A percentile compares a stretch with the other conserved stretches of the same genome.
Conservation (phyloP, 768 basidiomycete genomes). For the Kwoniella heveanensis region DNA sequence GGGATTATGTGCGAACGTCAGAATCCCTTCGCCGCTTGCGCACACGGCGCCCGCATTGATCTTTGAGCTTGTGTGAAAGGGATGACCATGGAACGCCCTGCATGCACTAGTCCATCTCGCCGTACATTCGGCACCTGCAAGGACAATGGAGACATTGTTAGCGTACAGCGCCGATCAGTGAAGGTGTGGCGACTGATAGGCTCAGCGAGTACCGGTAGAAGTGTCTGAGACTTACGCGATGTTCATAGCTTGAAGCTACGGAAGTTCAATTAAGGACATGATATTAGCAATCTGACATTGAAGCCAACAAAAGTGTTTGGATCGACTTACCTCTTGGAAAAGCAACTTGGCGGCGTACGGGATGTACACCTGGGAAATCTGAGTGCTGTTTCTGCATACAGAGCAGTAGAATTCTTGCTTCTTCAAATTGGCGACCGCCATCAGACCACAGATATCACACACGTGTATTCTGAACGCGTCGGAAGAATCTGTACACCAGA, state of each 20-base stretch:
- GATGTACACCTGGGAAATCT: slow-evolving; percentile 69
- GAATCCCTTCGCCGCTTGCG: too few species aligned
- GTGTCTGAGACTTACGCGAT: slow-evolving; percentile 51
- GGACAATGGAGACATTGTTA: too few species aligned
- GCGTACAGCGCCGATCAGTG: too few species aligned
- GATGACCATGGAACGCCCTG: too few species aligned
- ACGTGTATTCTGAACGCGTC: slow-evolving; percentile 49
- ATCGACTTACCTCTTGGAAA: slow-evolving; percentile 68
- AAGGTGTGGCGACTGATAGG: too few species aligned
- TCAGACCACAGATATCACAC: slow-evolving; percentile 74
- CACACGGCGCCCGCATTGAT: too few species aligned
- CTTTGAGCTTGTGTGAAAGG: too few species aligned
- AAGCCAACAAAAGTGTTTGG: neutral
- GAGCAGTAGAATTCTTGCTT: slow-evolving; percentile 99
- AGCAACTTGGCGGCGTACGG: slow-evolving; percentile 93
- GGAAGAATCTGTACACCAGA: slow-evolving; percentile 48
- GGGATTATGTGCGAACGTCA: too few species aligned
- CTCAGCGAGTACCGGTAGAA: too few species aligned
- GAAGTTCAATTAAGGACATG: neutral
- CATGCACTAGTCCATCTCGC: slow-evolving; percentile 45
- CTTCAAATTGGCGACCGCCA: slow-evolving; percentile 98
- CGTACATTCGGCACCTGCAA: slow-evolving; percentile 35
- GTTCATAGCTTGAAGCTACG: slow-evolving; percentile 41
- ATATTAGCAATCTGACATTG: too few species aligned
- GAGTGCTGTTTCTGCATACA: slow-evolving; percentile 95